Base-by-base conservation (phyloP, 179 eudicot genomes). In the Patellifolia procumbens region DNA sequence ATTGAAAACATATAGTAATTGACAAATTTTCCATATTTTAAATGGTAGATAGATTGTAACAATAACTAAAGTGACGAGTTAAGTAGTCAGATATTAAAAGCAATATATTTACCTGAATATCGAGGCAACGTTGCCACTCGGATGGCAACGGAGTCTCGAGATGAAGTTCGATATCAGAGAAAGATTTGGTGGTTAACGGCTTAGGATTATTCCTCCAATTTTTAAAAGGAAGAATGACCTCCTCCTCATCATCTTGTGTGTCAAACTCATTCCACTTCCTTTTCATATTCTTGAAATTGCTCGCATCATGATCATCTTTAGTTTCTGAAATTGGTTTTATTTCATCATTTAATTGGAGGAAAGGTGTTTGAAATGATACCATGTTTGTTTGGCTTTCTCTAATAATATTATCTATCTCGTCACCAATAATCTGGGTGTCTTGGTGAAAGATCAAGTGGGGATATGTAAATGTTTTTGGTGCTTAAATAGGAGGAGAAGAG, bases 121-220 rank as follows among this genome's bases (percentile, higher is more conserved):
- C 92, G 48, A 92, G 95, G 71, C 93, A 92, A 16, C 92, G 83
- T 82, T 89, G 96, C 97, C 93, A 91, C 79, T 89, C 96, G 5
- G 82, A 86, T 1, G 96, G 91, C 60, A 91, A 70, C 8, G 88
- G 91, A 28, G 89, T 85, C 70, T 88, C 87, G 53, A 81, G 87
- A 43, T 83, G 86, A 5, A 87, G 87, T 35, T 85, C 85, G 12
- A 81, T 63, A 19, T 81, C 83, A 29, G 80, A 74, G 16, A 85
- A 65, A 16, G 84, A 72, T 58, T 79, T 78, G 17, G 79, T 8
- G 66, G 31, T 29, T 2, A 64, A 22, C 5, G 62, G 24, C 63
- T 76, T 85, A 53, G 78, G 79, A 63, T 74, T 73, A 63, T 74
- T 73, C 83, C 49, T 76, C 81, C 85, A 76, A 31, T 67, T 83